Conservation (phyloP, 768 basidiomycete species). For the Mycena vulgaris region DNA sequence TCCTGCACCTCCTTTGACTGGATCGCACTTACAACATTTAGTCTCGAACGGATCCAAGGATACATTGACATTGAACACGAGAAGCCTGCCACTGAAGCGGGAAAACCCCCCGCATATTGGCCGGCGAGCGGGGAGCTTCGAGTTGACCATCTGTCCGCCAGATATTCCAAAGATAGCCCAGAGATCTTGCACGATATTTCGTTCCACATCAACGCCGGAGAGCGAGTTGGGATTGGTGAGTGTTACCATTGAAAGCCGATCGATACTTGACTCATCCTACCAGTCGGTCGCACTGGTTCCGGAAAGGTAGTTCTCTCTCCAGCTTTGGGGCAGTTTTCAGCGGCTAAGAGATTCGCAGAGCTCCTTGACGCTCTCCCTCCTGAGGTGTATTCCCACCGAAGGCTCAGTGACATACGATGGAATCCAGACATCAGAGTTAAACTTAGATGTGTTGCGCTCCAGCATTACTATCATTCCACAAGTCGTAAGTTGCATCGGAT, state of each 20-base stretch:
- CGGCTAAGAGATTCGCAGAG: slow-evolving; percentile 52
- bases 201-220: too few relatives aligned
- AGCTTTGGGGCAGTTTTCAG: background rate
- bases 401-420: slow-evolving; percentile 59
- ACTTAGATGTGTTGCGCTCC: slow-evolving; percentile 59
- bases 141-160: too few relatives aligned
- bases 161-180: slow-evolving; percentile 67
- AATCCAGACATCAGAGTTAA: slow-evolving; percentile 54
- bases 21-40: slow-evolving; percentile 25
- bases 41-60: too few relatives aligned
- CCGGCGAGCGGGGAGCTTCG: too few relatives aligned
- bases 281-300: too few relatives aligned
- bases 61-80: too few relatives aligned
- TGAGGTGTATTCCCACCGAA: slow-evolving; percentile 54
- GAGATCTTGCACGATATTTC: slow-evolving; percentile 67
- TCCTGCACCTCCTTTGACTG: background rate
- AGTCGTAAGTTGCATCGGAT: slow-evolving; percentile 15
- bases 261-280: too few relatives aligned
- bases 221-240: slow-evolving; percentile 66
- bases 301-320: too few relatives aligned
- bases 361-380: slow-evolving; percentile 69
- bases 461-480: slow-evolving; percentile 63
- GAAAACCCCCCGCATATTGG: too few relatives aligned
- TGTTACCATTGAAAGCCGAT: too few relatives aligned
- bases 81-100: too few relatives aligned